These are phyloP conservation scores for Mycothermus thermophilus DNA, from an alignment of 495 filamentous ascomycete species.

Conservation along the genomic window DNA sequence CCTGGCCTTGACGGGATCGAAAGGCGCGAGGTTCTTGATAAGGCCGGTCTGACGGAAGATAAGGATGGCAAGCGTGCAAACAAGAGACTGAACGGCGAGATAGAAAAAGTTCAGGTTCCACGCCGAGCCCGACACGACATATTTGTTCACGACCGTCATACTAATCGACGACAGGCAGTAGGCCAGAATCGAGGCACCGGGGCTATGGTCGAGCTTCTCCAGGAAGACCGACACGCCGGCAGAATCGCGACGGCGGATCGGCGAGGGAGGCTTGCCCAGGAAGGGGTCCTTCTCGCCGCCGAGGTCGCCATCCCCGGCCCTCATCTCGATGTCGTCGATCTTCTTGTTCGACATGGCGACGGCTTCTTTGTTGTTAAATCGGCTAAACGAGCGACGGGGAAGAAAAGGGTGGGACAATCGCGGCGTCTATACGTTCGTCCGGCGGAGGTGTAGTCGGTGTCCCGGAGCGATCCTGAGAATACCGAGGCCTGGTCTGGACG, in stretches of 20 bases:
- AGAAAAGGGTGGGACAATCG: background rate
- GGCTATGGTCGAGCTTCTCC: conserved; percentile 51
- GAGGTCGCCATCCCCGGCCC: conserved; percentile 39
- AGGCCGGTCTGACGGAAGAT: conserved; percentile 67
- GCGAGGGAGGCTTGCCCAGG: conserved; percentile 25
- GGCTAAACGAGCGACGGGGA: conserved; percentile 18
- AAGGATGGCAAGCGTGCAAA: conserved; percentile 83
- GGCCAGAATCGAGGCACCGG: conserved; percentile 64
- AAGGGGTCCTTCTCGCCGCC: conserved; percentile 44
- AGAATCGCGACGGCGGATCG: conserved; percentile 32
- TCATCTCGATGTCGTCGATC: conserved; percentile 62
- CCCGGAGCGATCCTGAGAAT: too few species aligned
- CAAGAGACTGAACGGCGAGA: conserved; percentile 72
- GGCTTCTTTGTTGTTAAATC: conserved; percentile 1
- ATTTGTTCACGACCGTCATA: conserved; percentile 99
- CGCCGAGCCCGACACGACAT: conserved; percentile 73
- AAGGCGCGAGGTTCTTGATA: conserved; percentile 74
- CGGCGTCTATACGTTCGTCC: background rate
- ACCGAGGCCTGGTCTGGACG: too few species aligned
- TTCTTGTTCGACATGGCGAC: conserved; percentile 56
- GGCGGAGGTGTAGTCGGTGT: too few species aligned
- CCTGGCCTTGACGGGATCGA: conserved; percentile 76
- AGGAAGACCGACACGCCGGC: conserved; percentile 24
- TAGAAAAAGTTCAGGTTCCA: conserved; percentile 98
- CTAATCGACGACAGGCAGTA: conserved; percentile 93